phyloP scores from a whole-genome alignment of 257 asterid genomes.

The Solanum medicagineum region DNA sequence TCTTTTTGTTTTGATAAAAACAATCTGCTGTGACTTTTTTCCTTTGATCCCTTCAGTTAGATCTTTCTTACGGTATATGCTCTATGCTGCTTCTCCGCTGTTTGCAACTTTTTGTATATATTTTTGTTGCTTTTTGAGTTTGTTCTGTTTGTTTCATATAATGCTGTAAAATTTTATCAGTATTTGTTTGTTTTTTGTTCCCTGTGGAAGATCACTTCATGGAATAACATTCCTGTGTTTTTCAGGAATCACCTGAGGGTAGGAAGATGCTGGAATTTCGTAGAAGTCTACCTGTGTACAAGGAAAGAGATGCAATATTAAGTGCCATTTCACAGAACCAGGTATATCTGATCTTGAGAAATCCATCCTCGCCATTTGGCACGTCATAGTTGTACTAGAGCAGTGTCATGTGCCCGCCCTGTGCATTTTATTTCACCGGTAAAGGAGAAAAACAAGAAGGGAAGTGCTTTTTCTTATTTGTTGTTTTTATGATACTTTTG shows the following conservation, averaged over 20 bases:
- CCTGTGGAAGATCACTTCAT: neutral
- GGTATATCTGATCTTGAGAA: conserved; percentile 24
- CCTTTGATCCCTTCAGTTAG: neutral
- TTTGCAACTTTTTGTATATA: neutral
- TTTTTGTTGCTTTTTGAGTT: neutral
- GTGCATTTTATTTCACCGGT: neutral
- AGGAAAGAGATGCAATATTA: conserved; percentile 68
- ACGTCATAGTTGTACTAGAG: neutral
- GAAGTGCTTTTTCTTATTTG: neutral
- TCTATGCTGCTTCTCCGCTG: neutral
- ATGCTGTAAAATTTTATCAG: neutral
- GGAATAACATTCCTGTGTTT: conserved; percentile 1
- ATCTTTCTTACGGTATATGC: neutral
- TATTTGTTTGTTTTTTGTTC: neutral
- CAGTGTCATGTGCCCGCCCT: neutral
- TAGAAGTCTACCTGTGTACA: conserved; percentile 64
- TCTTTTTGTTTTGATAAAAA: neutral
- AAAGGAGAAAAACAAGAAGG: neutral
- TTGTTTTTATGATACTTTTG: neutral
- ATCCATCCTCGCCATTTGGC: neutral
- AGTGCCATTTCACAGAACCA: conserved; percentile 67
- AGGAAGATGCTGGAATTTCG: conserved; percentile 66
- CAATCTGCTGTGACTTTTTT: neutral
- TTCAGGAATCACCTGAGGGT: conserved; percentile 73
- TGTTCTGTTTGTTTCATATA: neutral